Evolutionary conservation across 2,329 filamentous ascomycete genomes (phyloP).

Genomic region (Cordyceps cateniannulata): DNA sequence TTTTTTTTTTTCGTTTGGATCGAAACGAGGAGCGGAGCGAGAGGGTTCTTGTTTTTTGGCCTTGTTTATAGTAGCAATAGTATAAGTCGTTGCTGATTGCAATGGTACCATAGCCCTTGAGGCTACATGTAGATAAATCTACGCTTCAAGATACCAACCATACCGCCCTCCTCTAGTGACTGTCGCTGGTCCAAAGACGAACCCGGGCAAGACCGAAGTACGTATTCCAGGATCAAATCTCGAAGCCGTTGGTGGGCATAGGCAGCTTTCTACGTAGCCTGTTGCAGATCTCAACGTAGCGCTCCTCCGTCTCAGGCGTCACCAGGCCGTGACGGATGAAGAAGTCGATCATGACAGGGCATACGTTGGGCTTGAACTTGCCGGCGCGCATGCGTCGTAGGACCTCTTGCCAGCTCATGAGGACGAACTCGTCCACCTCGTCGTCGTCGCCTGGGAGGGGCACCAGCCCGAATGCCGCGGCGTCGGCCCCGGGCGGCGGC

Average conservation of each 20-base stretch:
- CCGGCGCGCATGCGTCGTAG: conserved; percentile 54
- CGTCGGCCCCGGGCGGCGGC: conserved; percentile 32
- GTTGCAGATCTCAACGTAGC: conserved; percentile 62
- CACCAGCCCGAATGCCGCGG: conserved; percentile 47
- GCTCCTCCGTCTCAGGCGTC: conserved; percentile 63
- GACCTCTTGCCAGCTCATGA: conserved; percentile 57
- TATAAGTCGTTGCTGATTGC: conserved; percentile 5
- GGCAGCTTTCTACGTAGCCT: conserved; percentile 39
- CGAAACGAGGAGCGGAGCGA: conserved; percentile 6
- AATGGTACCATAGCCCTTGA: conserved; percentile 41
- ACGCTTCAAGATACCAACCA: conserved; percentile 10
- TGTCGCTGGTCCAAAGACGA: no score
- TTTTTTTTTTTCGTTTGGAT: conserved; percentile 7
- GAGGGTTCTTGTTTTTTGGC: background rate
- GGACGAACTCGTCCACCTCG: conserved; percentile 70
- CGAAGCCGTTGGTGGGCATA: conserved; percentile 23
- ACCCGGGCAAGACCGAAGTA: background rate
- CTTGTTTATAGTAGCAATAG: conserved; percentile 3
- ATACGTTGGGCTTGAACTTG: conserved; percentile 83
- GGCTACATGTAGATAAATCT: conserved; percentile 40
- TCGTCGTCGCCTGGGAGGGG: conserved; percentile 62
- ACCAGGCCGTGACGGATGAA: conserved; percentile 70
- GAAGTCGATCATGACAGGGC: conserved; percentile 73
- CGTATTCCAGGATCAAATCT: background rate
- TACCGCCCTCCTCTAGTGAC: background rate